Base-by-base conservation (phyloP, 352 stramenopile genomes). In the Phytophthora sp. region DNA sequence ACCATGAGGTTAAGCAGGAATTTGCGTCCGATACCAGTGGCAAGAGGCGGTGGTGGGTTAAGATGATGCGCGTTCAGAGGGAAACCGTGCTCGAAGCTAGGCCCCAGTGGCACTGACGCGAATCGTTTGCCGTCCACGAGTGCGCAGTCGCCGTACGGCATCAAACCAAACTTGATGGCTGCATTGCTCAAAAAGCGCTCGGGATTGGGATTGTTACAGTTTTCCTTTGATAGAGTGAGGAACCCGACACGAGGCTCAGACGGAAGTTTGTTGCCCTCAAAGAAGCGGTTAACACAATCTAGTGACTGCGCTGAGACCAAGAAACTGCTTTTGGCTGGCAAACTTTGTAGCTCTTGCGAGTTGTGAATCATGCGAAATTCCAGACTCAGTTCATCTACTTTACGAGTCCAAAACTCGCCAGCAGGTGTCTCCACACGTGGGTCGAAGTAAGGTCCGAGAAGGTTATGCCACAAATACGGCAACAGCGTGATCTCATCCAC, bases 21-120 rank as follows among this genome's bases (percentile, higher is more conserved):
- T 42, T 71, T 76, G 15, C 70, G 63, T 3, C 66, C 59, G n/a
- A 69, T 57, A 11, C 59, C 66, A 55, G 59, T 33, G 23, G 35
- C 38, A 36, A 65, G 39, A 36, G 63, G 56, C 2, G 55, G 44
- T 1, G 64, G 69, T n/a, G 49, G 39, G 4, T 71, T 69, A 2
- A 74, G 50, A 18, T 66, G 52, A 49, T 89, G 78, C 0, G 73
- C 68, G 23, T 89, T 89, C 6, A 79, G 64, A 0, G 80, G 80
- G 53, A 88, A 89, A 0, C 79, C 79, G 39, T 89, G 80, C 57
- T 89, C 79, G 39, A 85, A 89, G 50, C 79, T 89, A 3, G 78
- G 78, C 2, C 80, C 80, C 0, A 89, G 46, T 6, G 80, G 80
- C 2, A 89, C 12, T 5, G 79, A 69, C 0, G 64, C 59, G 47